Evolutionary conservation across 176 grass and related monocot species (phyloP).

Genomic region (Triticum monococcum): DNA sequence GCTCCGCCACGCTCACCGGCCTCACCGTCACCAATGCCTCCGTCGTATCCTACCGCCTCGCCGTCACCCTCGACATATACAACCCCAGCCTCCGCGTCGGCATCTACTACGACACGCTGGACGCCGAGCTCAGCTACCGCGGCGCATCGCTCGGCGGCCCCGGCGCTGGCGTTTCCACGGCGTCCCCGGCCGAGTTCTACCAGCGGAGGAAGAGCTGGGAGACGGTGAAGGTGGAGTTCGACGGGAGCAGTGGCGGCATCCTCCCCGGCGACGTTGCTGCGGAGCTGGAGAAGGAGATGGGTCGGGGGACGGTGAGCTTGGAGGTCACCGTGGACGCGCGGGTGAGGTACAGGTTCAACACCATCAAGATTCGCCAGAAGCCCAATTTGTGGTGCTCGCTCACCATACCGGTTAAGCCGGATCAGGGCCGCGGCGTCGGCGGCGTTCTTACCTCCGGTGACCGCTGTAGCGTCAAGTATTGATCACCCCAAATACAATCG

Average conservation of each 20-base stretch:
- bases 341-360: conserved; percentile 26
- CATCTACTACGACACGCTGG: conserved; percentile 69
- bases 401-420: neutral
- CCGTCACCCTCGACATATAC: conserved; percentile 37
- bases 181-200: conserved; percentile 38
- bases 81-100: conserved; percentile 60
- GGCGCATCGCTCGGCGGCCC: conserved; percentile 31
- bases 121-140: conserved; percentile 28
- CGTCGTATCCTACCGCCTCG: conserved; percentile 44
- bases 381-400: conserved; percentile 14
- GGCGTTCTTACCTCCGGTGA: neutral
- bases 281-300: conserved; percentile 18
- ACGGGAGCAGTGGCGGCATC: neutral
- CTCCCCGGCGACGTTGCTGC: neutral
- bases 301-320: neutral
- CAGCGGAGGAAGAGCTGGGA: conserved; percentile 30
- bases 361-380: conserved; percentile 10
- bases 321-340: neutral
- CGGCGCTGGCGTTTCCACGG: conserved; percentile 5
- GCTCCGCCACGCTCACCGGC: conserved; percentile 42
- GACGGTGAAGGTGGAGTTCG: conserved; percentile 33
- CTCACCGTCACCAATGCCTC: conserved; percentile 36
- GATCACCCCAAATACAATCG: neutral
- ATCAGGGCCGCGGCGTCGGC: neutral
- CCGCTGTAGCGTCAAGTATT: conserved; percentile 38